A percentile compares a stretch with the other conserved stretches of the same genome.
Conservation (phyloP, 306 rosid species). For the Acmispon strigosus region DNA sequence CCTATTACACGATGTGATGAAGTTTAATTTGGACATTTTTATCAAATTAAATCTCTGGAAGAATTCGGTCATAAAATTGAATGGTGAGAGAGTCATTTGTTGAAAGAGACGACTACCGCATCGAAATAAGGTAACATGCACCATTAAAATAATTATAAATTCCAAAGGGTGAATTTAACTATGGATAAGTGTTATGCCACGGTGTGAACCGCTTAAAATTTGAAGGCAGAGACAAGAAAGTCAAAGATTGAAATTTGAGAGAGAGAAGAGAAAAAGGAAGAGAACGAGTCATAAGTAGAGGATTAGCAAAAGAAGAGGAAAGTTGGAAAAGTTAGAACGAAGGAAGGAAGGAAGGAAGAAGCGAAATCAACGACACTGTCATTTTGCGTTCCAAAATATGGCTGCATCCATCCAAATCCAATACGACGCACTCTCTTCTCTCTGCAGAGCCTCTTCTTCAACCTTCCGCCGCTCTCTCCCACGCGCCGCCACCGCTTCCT, state of each 20-base stretch:
- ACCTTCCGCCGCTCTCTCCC: slow-evolving; percentile 38
- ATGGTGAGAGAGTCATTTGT: too few relatives aligned
- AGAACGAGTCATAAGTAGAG: not conserved
- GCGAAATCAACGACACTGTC: not conserved
- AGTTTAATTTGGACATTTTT: too few relatives aligned
- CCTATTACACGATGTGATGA: too few relatives aligned
- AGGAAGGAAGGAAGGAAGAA: not conserved
- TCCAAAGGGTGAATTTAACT: not conserved
- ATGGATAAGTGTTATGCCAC: not conserved
- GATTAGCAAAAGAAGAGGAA: not conserved
- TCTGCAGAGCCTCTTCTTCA: slow-evolving; percentile 41
- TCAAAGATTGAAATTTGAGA: not conserved
- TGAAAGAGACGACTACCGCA: too few relatives aligned
- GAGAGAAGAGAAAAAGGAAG: too few relatives aligned
- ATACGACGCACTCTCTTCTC: slow-evolving; percentile 43
- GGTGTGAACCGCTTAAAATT: slow-evolving; percentile 7
- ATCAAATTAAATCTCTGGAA: too few relatives aligned
- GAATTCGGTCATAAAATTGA: too few relatives aligned
- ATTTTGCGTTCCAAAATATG: slow-evolving; percentile 12
- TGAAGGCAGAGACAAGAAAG: too few relatives aligned
- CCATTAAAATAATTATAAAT: too few relatives aligned
- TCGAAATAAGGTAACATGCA: too few relatives aligned
- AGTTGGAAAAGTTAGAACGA: not conserved
- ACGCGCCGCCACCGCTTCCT: slow-evolving; percentile 45
- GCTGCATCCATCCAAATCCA: slow-evolving; percentile 51